phyloP scores from a whole-genome alignment of 305 asterid genomes.

The Stenogyne calaminthoides region DNA sequence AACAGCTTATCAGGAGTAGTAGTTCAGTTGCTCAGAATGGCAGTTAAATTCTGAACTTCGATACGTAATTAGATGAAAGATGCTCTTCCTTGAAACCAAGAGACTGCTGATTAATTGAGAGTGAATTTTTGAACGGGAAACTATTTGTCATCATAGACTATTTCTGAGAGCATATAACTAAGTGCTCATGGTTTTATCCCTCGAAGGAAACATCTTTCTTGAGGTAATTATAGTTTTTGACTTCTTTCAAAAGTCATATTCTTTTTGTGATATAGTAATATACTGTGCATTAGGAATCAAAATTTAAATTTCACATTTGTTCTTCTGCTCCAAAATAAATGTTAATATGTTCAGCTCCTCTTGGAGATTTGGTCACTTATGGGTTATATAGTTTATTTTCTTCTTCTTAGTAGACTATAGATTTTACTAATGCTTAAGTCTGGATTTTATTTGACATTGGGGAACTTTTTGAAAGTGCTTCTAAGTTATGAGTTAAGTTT shows the following conservation, averaged over 20 bases:
- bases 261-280: background rate
- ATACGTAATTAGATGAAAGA: slow-evolving; percentile 25
- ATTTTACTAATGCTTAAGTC: background rate
- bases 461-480: no score
- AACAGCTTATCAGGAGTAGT: slow-evolving; percentile 71
- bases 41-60: slow-evolving; percentile 32
- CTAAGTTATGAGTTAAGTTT: no score
- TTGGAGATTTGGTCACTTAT: slow-evolving; percentile 8
- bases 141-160: slow-evolving; percentile 30
- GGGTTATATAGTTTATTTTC: background rate
- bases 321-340: slow-evolving; percentile 19
- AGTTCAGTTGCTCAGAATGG: slow-evolving; percentile 55
- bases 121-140: slow-evolving; percentile 23
- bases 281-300: background rate
- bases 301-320: background rate
- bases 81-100: slow-evolving; percentile 26
- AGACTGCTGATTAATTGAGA: slow-evolving; percentile 27
- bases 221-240: slow-evolving; percentile 30
- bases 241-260: slow-evolving; percentile 10
- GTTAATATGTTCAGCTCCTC: background rate
- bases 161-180: slow-evolving; percentile 24
- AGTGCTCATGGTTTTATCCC: slow-evolving; percentile 35
- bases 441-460: no score
- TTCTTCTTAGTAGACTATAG: background rate
- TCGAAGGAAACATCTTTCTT: slow-evolving; percentile 24